Conservation (phyloP, 2,329 filamentous ascomycete genomes). For the Paracorniculantispora psalliotae region DNA sequence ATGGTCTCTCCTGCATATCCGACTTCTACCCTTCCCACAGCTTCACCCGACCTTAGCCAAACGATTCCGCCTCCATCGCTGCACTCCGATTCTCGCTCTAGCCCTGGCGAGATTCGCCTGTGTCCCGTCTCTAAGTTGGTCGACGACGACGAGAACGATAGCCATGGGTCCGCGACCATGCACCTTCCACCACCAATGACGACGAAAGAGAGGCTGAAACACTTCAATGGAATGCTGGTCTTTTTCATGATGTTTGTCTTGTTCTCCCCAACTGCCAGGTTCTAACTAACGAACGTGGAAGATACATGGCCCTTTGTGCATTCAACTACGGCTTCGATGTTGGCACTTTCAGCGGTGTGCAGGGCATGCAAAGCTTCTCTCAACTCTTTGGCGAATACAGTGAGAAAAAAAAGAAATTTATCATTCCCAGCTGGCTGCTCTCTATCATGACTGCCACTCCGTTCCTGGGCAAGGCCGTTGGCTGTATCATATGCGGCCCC, state of each 20-base stretch:
- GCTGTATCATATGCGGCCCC: conserved; percentile 16
- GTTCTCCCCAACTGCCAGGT: not conserved
- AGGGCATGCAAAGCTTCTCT: conserved; percentile 23
- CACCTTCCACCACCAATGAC: conserved; percentile 7
- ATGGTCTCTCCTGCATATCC: not conserved
- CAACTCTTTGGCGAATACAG: conserved; percentile 22
- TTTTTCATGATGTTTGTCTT: conserved; percentile 17
- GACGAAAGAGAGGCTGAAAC: conserved; percentile 1
- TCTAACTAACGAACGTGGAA: not conserved
- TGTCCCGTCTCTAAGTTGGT: conserved; percentile 2
- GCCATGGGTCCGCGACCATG: conserved; percentile 7
- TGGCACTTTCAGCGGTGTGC: conserved; percentile 23
- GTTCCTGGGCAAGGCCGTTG: conserved; percentile 21
- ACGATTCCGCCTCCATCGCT: not conserved
- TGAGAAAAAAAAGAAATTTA: conserved; percentile 9
- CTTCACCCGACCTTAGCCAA: not conserved
- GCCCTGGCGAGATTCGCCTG: not conserved
- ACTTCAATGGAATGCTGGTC: conserved; percentile 16
- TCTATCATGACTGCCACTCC: conserved; percentile 24
- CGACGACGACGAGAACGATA: conserved; percentile 11
- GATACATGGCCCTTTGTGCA: conserved; percentile 23
- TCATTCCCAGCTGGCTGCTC: conserved; percentile 20
- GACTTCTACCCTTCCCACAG: not conserved
- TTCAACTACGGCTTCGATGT: conserved; percentile 27
- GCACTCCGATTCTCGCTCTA: not conserved